Percentiles rank a stretch among this genome's conserved stretches.
phyloP scores from a whole-genome alignment of 2,329 filamentous ascomycete species.

The Zopfia rhizophila region DNA sequence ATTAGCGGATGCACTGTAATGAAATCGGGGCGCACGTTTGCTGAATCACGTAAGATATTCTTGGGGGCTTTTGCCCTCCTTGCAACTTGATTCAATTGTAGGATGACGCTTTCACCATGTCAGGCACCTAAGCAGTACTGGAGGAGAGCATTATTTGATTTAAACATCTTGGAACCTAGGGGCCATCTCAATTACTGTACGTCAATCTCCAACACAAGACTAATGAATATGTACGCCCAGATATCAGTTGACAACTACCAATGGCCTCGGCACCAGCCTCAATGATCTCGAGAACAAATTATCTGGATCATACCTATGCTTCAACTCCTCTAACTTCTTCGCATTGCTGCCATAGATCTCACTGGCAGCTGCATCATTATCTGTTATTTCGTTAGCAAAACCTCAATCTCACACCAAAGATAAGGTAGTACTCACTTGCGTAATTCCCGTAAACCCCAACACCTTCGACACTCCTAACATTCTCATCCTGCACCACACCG shows the following conservation, averaged over 20 bases:
- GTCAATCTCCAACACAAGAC: no score
- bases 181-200: no score
- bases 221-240: no score
- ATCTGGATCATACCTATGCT: slow-evolving; percentile 47
- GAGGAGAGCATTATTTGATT: no score
- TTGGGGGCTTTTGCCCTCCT: no score
- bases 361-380: slow-evolving; percentile 35
- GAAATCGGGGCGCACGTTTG: no score
- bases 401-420: background rate
- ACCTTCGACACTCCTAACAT: slow-evolving; percentile 27
- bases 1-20: no score
- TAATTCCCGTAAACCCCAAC: slow-evolving; percentile 49
- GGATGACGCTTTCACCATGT: no score
- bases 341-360: slow-evolving; percentile 47
- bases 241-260: slow-evolving; percentile 26
- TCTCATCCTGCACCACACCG: slow-evolving; percentile 26
- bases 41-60: no score
- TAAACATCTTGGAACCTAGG: no score
- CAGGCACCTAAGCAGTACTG: no score
- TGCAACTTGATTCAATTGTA: no score
- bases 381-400: slow-evolving; percentile 19
- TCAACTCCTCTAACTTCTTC: slow-evolving; percentile 43
- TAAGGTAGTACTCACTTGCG: slow-evolving; percentile 26
- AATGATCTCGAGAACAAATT: slow-evolving; percentile 43
- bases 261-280: slow-evolving; percentile 13